phyloP scores from a whole-genome alignment of 2,329 filamentous ascomycete species.

The Pseudogymnoascus sp. region DNA sequence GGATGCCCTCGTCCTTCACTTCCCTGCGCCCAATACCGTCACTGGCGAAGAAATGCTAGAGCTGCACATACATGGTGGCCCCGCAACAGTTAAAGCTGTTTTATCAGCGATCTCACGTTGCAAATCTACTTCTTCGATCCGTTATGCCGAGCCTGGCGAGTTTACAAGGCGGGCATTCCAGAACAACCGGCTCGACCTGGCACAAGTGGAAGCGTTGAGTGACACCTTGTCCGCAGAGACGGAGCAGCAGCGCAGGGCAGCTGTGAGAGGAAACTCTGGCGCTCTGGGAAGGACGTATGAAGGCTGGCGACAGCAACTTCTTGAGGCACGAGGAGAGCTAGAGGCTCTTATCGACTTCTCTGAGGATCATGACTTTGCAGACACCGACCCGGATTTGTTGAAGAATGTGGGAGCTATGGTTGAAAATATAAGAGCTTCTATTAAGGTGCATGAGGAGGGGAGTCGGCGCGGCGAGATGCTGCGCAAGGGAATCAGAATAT shows the following conservation, averaged over 20 bases:
- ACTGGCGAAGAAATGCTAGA: constrained; percentile 93
- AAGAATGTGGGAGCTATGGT: constrained; percentile 62
- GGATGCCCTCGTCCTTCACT: constrained; percentile 72
- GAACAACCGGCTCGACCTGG: constrained; percentile 76
- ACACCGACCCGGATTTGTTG: constrained; percentile 67
- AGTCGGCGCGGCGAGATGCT: constrained; percentile 77
- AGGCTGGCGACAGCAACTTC: constrained; percentile 66
- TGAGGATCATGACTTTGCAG: constrained; percentile 95
- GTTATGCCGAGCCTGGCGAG: constrained; percentile 90
- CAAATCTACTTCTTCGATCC: constrained; percentile 40
- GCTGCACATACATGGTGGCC: constrained; percentile 87
- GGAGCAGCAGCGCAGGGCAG: constrained; percentile 84
- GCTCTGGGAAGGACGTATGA: constrained; percentile 71
- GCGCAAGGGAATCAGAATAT: constrained; percentile 75
- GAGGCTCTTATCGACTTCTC: constrained; percentile 96
- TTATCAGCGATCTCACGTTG: constrained; percentile 61
- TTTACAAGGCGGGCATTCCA: constrained; percentile 91
- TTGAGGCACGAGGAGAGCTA: constrained; percentile 80
- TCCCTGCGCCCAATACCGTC: constrained; percentile 71
- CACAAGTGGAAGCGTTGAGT: constrained; percentile 66
- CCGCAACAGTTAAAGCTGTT: constrained; percentile 81
- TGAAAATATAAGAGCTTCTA: constrained; percentile 49
- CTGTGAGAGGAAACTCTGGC: constrained; percentile 69
- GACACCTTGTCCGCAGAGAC: constrained; percentile 65
- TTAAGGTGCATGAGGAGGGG: constrained; percentile 65